These are phyloP conservation scores for Boletus vinaceobasis DNA, from an alignment of 768 basidiomycete species.

Conservation along the genomic window DNA sequence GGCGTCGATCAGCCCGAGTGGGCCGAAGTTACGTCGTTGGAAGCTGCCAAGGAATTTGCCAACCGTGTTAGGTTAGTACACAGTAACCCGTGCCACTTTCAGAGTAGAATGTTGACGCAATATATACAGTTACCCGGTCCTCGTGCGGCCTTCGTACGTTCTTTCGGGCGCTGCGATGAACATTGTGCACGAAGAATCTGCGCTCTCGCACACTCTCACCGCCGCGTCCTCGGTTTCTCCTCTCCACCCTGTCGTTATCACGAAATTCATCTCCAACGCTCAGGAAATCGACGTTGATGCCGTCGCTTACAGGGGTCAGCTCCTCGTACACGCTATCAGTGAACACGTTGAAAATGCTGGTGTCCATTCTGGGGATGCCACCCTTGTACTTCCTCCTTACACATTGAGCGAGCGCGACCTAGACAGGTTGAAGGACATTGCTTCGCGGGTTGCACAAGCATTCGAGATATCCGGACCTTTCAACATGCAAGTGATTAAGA, in stretches of 20 bases:
- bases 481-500: slow-evolving; percentile 99
- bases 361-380: slow-evolving; percentile 98
- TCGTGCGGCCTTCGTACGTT: slow-evolving; percentile 97
- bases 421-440: slow-evolving; percentile 85
- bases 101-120: neutral
- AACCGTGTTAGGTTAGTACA: slow-evolving; percentile 61
- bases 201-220: slow-evolving; percentile 91
- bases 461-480: slow-evolving; percentile 97
- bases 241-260: slow-evolving; percentile 95
- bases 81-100: neutral
- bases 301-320: slow-evolving; percentile 87
- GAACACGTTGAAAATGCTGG: slow-evolving; percentile 99
- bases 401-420: slow-evolving; percentile 74
- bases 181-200: slow-evolving; percentile 89
- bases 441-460: slow-evolving; percentile 90
- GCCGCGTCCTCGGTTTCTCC: slow-evolving; percentile 96
- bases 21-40: slow-evolving; percentile 85
- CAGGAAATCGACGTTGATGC: slow-evolving; percentile 99
- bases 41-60: slow-evolving; percentile 90
- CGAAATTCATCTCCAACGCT: slow-evolving; percentile 97
- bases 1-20: slow-evolving; percentile 97
- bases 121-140: slow-evolving; percentile 80
- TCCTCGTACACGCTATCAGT: slow-evolving; percentile 92
- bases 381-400: slow-evolving; percentile 93
- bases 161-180: slow-evolving; percentile 99